These are phyloP conservation scores for Melaleuca quinquenervia DNA, from an alignment of 345 rosid species.

Conservation along the genomic window DNA sequence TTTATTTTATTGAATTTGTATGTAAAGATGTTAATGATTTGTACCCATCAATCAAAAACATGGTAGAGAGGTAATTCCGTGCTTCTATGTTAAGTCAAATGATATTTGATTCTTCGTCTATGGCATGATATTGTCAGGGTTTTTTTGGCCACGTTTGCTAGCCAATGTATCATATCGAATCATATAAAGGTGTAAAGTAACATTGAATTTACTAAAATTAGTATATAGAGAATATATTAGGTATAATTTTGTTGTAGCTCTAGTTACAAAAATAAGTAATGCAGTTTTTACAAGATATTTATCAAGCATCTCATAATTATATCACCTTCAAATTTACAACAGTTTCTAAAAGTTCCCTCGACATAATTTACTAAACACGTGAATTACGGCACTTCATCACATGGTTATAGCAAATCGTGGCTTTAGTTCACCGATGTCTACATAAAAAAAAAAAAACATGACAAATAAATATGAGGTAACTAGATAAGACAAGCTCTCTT, in stretches of 20 bases:
- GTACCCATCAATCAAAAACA: neutral
- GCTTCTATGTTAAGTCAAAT: neutral
- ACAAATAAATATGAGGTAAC: too few relatives aligned
- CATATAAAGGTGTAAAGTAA: neutral
- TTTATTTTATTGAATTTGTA: neutral
- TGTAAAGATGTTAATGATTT: neutral
- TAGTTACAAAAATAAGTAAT: neutral
- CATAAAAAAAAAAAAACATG: too few relatives aligned
- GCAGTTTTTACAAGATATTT: neutral
- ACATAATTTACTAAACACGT: neutral
- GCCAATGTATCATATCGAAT: neutral
- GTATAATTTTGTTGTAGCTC: neutral
- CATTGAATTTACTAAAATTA: neutral
- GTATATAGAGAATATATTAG: neutral
- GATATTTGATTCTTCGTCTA: neutral
- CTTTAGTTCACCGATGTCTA: neutral
- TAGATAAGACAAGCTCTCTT: too few relatives aligned
- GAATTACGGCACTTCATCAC: accelerated
- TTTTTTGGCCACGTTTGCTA: neutral
- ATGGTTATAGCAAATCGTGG: neutral
- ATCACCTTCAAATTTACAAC: neutral
- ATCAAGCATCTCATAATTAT: neutral
- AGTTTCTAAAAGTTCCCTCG: neutral
- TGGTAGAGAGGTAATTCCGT: neutral
- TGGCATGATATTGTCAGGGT: neutral